Evolutionary conservation across 2,329 filamentous ascomycete species (phyloP).

Genomic region (Fusarium sp.): DNA sequence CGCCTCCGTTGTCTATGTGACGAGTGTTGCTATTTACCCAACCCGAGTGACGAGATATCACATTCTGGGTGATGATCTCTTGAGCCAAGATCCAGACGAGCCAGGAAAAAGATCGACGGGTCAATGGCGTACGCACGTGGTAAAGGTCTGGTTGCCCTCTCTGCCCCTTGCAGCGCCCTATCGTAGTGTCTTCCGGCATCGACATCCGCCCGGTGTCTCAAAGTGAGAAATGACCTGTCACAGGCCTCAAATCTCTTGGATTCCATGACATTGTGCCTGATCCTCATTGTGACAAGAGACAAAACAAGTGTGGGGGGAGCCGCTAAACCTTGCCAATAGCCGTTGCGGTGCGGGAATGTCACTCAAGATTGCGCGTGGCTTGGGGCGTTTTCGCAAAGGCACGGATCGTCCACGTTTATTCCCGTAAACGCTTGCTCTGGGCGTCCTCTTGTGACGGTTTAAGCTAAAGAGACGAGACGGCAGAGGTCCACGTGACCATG

Average conservation of each 20-base stretch:
- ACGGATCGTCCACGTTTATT: constrained; percentile 25
- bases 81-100: background rate
- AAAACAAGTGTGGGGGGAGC: background rate
- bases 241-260: background rate
- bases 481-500: background rate
- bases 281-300: background rate
- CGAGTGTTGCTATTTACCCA: background rate
- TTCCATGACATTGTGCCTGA: background rate
- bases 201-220: background rate
- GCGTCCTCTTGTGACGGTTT: background rate
- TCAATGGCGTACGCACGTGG: background rate
- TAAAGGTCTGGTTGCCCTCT: background rate
- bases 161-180: background rate
- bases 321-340: background rate
- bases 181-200: background rate
- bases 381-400: constrained; percentile 5
- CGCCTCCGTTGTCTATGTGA: background rate
- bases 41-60: background rate
- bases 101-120: background rate
- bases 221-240: background rate
- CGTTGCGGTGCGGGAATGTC: constrained; percentile 6
- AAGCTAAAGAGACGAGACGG: background rate
- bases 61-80: background rate
- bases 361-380: background rate
- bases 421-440: background rate